These are phyloP conservation scores for Fusarium illudens DNA, from an alignment of 2,329 filamentous ascomycete species.

Conservation along the genomic window DNA sequence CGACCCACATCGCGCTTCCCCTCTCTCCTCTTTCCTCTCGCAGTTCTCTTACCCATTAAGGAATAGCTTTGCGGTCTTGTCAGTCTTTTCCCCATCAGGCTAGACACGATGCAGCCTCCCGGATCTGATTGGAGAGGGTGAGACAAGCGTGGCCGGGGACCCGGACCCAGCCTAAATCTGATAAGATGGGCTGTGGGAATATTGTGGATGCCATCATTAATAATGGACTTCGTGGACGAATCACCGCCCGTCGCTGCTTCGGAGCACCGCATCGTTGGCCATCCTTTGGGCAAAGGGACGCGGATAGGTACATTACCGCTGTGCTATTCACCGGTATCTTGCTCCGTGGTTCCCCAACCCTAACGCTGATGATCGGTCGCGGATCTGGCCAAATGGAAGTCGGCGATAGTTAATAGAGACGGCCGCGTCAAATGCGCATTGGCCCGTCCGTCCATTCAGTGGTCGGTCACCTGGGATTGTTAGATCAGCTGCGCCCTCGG, in stretches of 20 bases:
- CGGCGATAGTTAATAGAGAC: conserved; percentile 25
- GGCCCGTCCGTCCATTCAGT: neutral
- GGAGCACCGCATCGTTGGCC: conserved; percentile 15
- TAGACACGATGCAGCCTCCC: neutral
- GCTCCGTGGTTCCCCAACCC: conserved; percentile 19
- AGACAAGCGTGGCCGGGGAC: conserved; percentile 14
- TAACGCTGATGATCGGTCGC: conserved; percentile 19
- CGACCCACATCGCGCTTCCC: conserved; percentile 13
- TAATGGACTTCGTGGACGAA: conserved; percentile 31
- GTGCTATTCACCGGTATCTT: conserved; percentile 12
- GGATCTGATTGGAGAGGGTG: neutral
- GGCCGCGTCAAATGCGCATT: neutral
- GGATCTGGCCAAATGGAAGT: conserved; percentile 30
- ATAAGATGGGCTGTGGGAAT: conserved; percentile 27
- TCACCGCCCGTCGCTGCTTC: neutral
- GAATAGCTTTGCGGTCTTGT: neutral
- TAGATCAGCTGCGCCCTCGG: conserved; percentile 9
- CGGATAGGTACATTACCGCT: neutral
- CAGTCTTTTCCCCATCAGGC: neutral
- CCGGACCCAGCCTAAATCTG: conserved; percentile 29
- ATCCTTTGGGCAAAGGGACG: neutral
- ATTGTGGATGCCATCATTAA: conserved; percentile 19
- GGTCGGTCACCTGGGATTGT: conserved; percentile 3
- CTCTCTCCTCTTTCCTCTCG: neutral
- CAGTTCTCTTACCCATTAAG: neutral